Conservation (phyloP, 805 yeast genomes). For the Ascoidea tarda region DNA sequence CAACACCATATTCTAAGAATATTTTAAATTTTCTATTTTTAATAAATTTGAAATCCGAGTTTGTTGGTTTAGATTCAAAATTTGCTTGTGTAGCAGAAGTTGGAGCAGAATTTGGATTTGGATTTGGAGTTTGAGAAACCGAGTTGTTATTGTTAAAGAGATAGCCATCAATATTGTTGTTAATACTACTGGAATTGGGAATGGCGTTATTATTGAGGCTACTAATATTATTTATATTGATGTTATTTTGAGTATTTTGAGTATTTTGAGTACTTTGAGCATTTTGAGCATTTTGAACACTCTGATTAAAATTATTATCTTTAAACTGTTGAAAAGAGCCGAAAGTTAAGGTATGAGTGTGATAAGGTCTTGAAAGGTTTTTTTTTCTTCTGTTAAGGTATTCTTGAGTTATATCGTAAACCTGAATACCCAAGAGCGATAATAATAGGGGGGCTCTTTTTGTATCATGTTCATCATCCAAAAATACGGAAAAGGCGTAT, state of each 20-base stretch:
- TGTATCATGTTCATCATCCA: conserved; percentile 61
- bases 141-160: background rate
- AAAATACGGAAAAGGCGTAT: conserved; percentile 58
- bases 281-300: background rate
- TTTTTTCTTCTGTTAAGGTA: conserved; percentile 21
- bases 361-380: background rate
- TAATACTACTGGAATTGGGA: background rate
- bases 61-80: background rate
- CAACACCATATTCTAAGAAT: conserved; percentile 86
- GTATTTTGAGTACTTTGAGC: background rate
- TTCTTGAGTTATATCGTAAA: conserved; percentile 34
- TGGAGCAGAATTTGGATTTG: background rate
- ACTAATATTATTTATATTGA: too few species aligned
- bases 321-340: background rate
- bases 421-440: conserved; percentile 53
- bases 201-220: too few species aligned
- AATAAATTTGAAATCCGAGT: background rate
- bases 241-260: background rate
- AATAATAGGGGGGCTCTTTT: conserved; percentile 74
- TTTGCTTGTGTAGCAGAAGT: background rate
- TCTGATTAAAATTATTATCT: conserved; percentile 1
- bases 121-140: background rate
- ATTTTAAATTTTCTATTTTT: conserved; percentile 33
- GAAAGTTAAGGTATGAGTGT: too few species aligned
- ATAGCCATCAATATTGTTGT: too few species aligned